Base-by-base conservation (phyloP, 306 rosid species). In the Rubus idaeus region DNA sequence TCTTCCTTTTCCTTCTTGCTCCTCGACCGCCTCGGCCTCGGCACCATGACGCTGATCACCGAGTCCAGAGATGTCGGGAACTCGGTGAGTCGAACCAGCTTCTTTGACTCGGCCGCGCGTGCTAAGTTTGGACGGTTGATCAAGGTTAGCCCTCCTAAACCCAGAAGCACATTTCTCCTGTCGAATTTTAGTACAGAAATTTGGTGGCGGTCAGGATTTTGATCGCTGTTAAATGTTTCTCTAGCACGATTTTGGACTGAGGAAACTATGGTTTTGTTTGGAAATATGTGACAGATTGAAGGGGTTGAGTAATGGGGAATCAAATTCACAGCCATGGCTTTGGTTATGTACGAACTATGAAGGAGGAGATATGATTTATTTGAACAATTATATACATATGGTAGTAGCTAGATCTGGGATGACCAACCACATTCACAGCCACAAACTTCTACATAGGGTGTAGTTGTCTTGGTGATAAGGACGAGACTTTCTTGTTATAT, bases 131-230 rank as follows among this genome's bases (percentile, higher is more conserved):
- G 69, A 64, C 14, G 20, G 16, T 39, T 37, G 2, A 90, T 88
- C 6, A 83, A 20, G 69, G 87, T 86, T 2, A 86, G 75, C 0
- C 92, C 90, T 82, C 91, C 90, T 0, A 89, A 76, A 3, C 93
- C 91, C 39, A 91, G 23, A 6, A 91, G 83, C 42, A 88, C 40
- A 61, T 86, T 71, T 62, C 97, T 88, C 57, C 77, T 44, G 20
- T 74, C 70, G 44, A 60, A 26, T 8, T 58, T 60, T 18, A 74
- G n/a, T 0, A 10, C 11, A 41, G 53, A 20, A 20, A 14, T 58
- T 41, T 41, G 14, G 53, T 14, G 49, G 13, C 3, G 44, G 21
- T 55, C 47, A 21, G 2, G 30, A 5, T 45, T 17, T 23, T 57
- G 77, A n/a, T 74, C 45, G 44, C 68, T 26, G 20, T 74, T 42